Conservation (phyloP, 2,329 filamentous ascomycete species). For the Exserohilum rostratum region DNA sequence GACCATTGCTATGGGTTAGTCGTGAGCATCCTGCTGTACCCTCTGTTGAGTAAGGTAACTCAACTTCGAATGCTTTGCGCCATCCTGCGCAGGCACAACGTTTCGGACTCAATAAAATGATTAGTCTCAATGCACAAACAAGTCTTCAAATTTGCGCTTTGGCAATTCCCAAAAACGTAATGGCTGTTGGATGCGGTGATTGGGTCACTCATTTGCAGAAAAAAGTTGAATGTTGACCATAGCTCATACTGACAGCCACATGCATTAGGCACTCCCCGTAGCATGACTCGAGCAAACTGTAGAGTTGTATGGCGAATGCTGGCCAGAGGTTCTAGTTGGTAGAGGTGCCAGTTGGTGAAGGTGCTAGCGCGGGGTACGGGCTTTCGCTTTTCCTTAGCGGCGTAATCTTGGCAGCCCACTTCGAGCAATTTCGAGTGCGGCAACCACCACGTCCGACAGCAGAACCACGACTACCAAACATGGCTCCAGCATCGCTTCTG, state of each 20-base stretch:
- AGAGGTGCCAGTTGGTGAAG: background rate
- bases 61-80: background rate
- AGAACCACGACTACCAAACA: constrained; percentile 35
- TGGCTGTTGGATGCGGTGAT: background rate
- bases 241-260: background rate
- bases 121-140: background rate
- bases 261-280: background rate
- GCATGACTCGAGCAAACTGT: background rate
- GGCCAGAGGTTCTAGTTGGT: background rate
- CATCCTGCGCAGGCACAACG: background rate
- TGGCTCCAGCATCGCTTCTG: constrained; percentile 55
- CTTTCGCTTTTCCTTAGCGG: constrained; percentile 22
- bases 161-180: background rate
- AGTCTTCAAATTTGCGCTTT: too few species aligned
- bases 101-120: too few species aligned
- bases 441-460: constrained; percentile 14
- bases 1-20: too few species aligned
- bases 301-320: background rate
- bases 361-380: constrained; percentile 19
- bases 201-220: background rate
- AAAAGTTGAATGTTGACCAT: background rate
- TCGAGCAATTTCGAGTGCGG: constrained; percentile 27
- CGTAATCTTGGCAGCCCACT: constrained; percentile 27
- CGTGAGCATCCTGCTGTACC: too few species aligned
- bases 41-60: too few species aligned